Percentiles rank a stretch among this genome's conserved stretches.
Evolutionary conservation across 2,329 filamentous ascomycete genomes (phyloP).

Genomic region (Fusarium tupiense): DNA sequence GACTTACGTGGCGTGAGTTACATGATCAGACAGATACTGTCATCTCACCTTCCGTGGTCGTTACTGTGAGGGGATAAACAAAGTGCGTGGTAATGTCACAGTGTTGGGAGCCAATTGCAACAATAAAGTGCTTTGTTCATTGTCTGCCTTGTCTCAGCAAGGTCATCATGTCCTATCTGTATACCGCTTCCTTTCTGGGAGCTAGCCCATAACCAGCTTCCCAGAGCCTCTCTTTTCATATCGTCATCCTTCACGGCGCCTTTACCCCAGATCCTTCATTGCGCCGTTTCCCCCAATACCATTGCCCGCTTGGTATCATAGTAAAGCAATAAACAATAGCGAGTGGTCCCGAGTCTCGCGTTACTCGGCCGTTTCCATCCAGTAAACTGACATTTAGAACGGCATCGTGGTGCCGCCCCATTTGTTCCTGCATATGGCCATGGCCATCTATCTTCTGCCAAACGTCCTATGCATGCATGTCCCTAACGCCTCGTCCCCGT

Average conservation of each 20-base stretch:
- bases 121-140: background rate
- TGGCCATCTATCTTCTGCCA: slow-evolving; percentile 16
- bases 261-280: slow-evolving; percentile 31
- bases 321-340: slow-evolving; percentile 33
- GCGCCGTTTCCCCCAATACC: slow-evolving; percentile 35
- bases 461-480: slow-evolving; percentile 36
- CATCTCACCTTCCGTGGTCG: background rate
- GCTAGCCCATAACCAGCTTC: slow-evolving; percentile 45
- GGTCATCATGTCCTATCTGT: slow-evolving; percentile 20
- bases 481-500: slow-evolving; percentile 35
- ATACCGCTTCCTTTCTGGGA: slow-evolving; percentile 29
- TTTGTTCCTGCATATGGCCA: slow-evolving; percentile 43
- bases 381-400: slow-evolving; percentile 26
- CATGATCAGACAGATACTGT: background rate
- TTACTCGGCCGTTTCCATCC: slow-evolving; percentile 23
- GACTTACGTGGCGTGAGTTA: slow-evolving; percentile 1
- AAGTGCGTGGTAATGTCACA: background rate
- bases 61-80: background rate
- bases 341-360: slow-evolving; percentile 37
- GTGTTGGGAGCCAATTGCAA: background rate
- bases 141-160: slow-evolving; percentile 17
- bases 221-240: slow-evolving; percentile 42
- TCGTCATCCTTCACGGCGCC: slow-evolving; percentile 23
- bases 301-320: slow-evolving; percentile 43
- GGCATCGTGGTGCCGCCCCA: slow-evolving; percentile 24